Percentiles rank a stretch among this genome's conserved stretches.
Conservation (phyloP, 1,139 yeast species). For the Taphrina confusa region DNA sequence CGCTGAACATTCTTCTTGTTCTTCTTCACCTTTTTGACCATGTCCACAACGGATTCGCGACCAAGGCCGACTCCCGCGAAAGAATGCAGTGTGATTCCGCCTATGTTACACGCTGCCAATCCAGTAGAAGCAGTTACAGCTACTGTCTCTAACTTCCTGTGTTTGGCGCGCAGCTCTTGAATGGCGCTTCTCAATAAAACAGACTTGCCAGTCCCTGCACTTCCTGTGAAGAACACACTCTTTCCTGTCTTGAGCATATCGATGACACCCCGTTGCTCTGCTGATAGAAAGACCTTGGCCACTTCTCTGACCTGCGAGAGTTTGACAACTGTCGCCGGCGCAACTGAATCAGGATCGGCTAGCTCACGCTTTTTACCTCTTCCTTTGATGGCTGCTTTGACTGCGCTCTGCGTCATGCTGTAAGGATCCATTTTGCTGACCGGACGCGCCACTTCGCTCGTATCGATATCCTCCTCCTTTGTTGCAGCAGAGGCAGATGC, state of each 20-base stretch:
- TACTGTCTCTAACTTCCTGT: constrained; percentile 52
- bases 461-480: not conserved
- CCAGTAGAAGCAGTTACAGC: constrained; percentile 94
- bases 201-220: constrained; percentile 93
- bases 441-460: not conserved
- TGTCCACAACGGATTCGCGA: constrained; percentile 49
- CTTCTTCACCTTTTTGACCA: constrained; percentile 58
- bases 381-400: constrained; percentile 19
- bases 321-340: not conserved
- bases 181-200: constrained; percentile 72
- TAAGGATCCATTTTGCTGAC: constrained; percentile 1
- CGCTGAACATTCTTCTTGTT: constrained; percentile 57
- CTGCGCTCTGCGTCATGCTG: constrained; percentile 21
- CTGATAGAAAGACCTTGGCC: constrained; percentile 52
- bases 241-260: constrained; percentile 57
- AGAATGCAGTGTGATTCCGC: constrained; percentile 82
- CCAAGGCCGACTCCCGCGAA: constrained; percentile 88
- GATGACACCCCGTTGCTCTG: constrained; percentile 71
- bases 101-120: constrained; percentile 86
- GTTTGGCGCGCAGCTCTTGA: constrained; percentile 55
- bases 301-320: constrained; percentile 15
- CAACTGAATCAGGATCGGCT: constrained; percentile 1
- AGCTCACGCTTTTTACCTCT: constrained; percentile 8
- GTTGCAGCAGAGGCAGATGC: constrained; percentile 2
- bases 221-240: constrained; percentile 83